Conservation (phyloP, 1,284 basidiomycete genomes). For the Papiliotrema flavescens region DNA sequence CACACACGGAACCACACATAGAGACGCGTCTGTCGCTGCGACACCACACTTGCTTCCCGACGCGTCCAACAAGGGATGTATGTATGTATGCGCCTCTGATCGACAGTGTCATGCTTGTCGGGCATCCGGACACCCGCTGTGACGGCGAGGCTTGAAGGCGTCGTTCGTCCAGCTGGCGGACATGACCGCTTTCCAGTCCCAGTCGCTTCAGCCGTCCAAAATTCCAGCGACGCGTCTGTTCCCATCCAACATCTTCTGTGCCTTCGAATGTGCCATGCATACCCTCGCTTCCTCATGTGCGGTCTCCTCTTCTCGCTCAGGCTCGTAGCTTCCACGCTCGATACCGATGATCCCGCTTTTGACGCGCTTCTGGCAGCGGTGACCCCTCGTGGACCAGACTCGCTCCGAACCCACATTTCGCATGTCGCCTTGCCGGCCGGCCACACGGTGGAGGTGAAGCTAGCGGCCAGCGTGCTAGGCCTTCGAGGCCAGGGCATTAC, state of each 20-base stretch:
- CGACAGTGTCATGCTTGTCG: too few species aligned
- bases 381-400: slow-evolving; percentile 30
- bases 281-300: slow-evolving; percentile 23
- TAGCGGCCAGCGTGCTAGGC: slow-evolving; percentile 74
- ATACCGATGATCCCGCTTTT: slow-evolving; percentile 4
- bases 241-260: background rate
- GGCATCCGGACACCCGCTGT: too few species aligned
- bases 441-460: slow-evolving; percentile 41
- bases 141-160: too few species aligned
- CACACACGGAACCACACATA: too few species aligned
- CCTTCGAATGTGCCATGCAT: background rate
- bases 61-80: too few species aligned
- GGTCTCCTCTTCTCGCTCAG: slow-evolving; percentile 33
- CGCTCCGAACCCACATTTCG: slow-evolving; percentile 15
- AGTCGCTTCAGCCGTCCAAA: too few species aligned
- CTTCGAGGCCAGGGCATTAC: slow-evolving; percentile 64
- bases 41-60: too few species aligned
- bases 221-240: background rate
- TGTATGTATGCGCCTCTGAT: too few species aligned
- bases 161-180: too few species aligned
- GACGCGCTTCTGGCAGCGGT: slow-evolving; percentile 18
- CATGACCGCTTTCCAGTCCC: too few species aligned
- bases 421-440: background rate
- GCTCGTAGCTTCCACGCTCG: background rate
- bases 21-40: too few species aligned